Evolutionary conservation across 1,139 yeast species (phyloP).

Genomic region (Saccharomyces hybrid): DNA sequence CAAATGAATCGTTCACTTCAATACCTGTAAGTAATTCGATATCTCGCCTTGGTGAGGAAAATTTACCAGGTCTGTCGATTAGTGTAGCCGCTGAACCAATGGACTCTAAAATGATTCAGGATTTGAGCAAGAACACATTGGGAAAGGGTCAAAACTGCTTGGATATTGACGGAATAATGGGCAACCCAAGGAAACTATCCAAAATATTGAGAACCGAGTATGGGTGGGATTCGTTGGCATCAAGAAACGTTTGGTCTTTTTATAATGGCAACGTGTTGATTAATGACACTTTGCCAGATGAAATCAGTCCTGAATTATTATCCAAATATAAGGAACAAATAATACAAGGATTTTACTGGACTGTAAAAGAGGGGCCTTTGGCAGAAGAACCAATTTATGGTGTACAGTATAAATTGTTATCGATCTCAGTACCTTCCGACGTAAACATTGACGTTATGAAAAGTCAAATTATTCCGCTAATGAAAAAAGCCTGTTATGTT

Average conservation of each 20-base stretch:
- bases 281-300: conserved; percentile 73
- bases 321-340: conserved; percentile 44
- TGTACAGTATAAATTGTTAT: conserved; percentile 61
- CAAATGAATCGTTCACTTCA: conserved; percentile 58
- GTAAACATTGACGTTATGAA: conserved; percentile 41
- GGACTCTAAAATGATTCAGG: conserved; percentile 46
- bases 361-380: conserved; percentile 78
- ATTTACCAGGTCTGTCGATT: conserved; percentile 51
- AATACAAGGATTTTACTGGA: conserved; percentile 77
- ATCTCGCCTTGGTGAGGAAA: conserved; percentile 22
- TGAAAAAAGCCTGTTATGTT: conserved; percentile 77
- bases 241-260: conserved; percentile 76
- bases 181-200: conserved; percentile 41
- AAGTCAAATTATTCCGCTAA: conserved; percentile 77
- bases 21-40: conserved; percentile 37
- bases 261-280: conserved; percentile 52
- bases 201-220: conserved; percentile 50
- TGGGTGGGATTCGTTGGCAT: conserved; percentile 78
- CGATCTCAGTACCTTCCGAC: conserved; percentile 38
- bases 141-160: conserved; percentile 11
- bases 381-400: conserved; percentile 76
- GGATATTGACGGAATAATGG: conserved; percentile 16
- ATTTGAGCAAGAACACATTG: conserved; percentile 49
- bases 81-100: conserved; percentile 78
- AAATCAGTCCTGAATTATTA: conserved; percentile 53